Base-by-base conservation (phyloP, 208 protist species). In the Crithidia sp. region DNA sequence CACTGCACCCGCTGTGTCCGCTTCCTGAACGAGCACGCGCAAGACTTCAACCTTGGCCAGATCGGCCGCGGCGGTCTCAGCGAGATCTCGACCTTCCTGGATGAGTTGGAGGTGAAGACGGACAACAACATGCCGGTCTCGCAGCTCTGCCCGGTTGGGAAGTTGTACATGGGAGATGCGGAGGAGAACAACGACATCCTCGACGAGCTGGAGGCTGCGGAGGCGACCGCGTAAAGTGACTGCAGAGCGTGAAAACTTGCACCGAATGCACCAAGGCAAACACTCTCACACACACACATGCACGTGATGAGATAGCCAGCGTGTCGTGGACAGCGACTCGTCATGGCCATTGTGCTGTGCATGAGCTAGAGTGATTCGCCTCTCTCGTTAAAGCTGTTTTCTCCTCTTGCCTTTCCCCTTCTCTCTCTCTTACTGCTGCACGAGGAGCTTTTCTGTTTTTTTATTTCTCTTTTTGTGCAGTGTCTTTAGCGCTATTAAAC, bases 1-100 rank as follows among this genome's bases (percentile, higher is more conserved):
- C 98, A 99, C 85, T 99, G 98, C 81, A 99, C 98, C 5, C 87
- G 98, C 55, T 99, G 98, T 77, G 87, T 98, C 28, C 95, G 97
- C 62, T 99, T 98, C 75, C 77, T 97, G 52, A 95, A 95, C 73
- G 97, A 99, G 83, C 92, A 98, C 66, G 95, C 94, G 9, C 95
- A 98, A 73, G 94, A 98, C 70, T 96, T 97, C 78, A 94, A 92
- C 82, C 86, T 98, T 7, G 97, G 98, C 49, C 95, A 96, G 54
- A 98, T 97, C 64, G 97, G 98, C 61, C 95, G 98, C 50, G 98
- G 98, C 74, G 95, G 93, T 44, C 87, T 95, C 57, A 97, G 77
- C 58, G 93, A 98, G 82, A 98, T 98, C 60, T 91, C 87, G n/a
- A 98, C 95, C 49, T 98, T 98, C 66, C 76, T 98, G 36, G 90